Base-by-base conservation (phyloP, 225 moss, liverwort and hornwort species). In the Thuidium tamariscinum region DNA sequence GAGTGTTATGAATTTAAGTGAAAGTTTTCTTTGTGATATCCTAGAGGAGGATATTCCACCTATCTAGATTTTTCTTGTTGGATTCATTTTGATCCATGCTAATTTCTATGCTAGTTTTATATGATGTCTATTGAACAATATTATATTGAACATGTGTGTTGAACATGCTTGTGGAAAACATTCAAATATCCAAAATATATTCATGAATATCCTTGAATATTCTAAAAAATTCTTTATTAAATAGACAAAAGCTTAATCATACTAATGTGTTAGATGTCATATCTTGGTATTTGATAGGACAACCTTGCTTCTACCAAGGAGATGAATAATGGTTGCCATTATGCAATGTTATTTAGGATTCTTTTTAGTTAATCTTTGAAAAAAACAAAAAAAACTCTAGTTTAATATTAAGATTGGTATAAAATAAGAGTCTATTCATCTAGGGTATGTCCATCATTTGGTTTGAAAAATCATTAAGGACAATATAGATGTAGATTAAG, bases 61-160 rank as follows among this genome's bases (percentile, higher is more conserved):
- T 3, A n/a, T 4, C 0, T 1, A 19, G 36, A 20, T n/a, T 21
- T 67, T 21, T 37, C 13, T 37, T 23, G 1, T 39, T 39, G 12
- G 13, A 68, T 1, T 1, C 13, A 18, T 42, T 70, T 44, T 42
- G 5, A 9, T 44, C 1, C 5, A 16, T n/a, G n/a, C n/a, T n/a
- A n/a, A n/a, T n/a, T n/a, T 70, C 3, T 15, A 1, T 70, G n/a
- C n/a, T n/a, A n/a, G 2, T 41, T 3, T 69, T 3, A 4, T 0
- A 23, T 1, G 5, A 26, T 8, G 2, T 41, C 0, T 39, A 0
- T 68, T 2, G 2, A 68, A 39, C 0, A 1, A 0, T 26, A 8
- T 70, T 2, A 1, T 27, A 5, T 16, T 16, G 3, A 11, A 71
- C 3, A 44, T 5, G 4, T 68, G 4, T 39, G 13, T 41, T 41